Evolutionary conservation across 2,329 filamentous ascomycete genomes (phyloP).

Genomic region (Fusarium armeniacum): DNA sequence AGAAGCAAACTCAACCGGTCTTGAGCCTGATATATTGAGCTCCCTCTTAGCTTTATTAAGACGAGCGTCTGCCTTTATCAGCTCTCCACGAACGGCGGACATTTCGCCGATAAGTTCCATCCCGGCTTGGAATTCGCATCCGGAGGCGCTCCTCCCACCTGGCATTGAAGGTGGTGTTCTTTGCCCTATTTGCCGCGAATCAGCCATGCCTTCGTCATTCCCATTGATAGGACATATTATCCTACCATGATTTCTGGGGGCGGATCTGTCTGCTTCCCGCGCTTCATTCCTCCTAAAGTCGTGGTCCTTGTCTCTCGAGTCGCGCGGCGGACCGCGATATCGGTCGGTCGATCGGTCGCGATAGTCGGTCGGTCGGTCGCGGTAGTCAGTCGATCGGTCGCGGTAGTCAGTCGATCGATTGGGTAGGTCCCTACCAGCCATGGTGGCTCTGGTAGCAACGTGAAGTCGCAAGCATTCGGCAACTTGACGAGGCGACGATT

Average conservation of each 20-base stretch:
- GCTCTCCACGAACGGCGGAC: conserved; percentile 36
- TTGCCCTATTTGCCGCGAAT: conserved; percentile 16
- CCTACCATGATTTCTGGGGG: conserved; percentile 35
- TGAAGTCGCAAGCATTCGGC: conserved; percentile 35
- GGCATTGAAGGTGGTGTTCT: neutral
- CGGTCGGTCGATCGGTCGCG: conserved; percentile 29
- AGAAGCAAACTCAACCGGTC: conserved; percentile 44
- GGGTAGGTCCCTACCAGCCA: conserved; percentile 43
- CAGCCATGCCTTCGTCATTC: conserved; percentile 5
- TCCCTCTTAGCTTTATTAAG: conserved; percentile 35
- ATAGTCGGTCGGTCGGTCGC: conserved; percentile 19
- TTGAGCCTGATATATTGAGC: conserved; percentile 25
- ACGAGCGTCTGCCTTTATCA: conserved; percentile 36
- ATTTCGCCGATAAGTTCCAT: conserved; percentile 46
- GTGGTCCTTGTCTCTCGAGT: conserved; percentile 11
- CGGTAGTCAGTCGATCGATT: conserved; percentile 23
- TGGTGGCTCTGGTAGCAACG: conserved; percentile 35
- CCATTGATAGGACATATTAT: neutral
- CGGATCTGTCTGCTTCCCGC: conserved; percentile 18
- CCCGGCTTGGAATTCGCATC: conserved; percentile 24
- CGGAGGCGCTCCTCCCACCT: neutral
- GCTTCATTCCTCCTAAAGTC: conserved; percentile 19
- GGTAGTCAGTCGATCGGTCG: conserved; percentile 20
- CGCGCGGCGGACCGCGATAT: conserved; percentile 17
- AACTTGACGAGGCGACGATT: neutral